Percentiles rank a stretch among this genome's conserved stretches.
Conservation (phyloP, 2,329 filamentous ascomycete genomes). For the Chrysosphaeria jannelii region DNA sequence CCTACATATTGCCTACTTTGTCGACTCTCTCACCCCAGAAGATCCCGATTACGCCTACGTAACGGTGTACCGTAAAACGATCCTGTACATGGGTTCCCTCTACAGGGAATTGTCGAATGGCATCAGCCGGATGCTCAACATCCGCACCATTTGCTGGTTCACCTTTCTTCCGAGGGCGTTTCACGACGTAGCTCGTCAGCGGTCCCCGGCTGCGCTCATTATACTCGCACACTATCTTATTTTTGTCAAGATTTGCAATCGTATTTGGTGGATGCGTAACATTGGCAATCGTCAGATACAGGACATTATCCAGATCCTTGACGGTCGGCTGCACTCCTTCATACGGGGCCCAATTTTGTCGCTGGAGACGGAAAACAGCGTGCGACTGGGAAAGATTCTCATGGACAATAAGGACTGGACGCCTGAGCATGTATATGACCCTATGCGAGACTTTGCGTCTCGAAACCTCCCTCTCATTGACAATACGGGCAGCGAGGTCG, state of each 20-base stretch:
- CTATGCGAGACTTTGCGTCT: not conserved
- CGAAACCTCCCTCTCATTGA: conserved; percentile 1
- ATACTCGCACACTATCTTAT: conserved; percentile 21
- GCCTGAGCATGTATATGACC: conserved; percentile 5
- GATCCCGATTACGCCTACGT: conserved; percentile 13
- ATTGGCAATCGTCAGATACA: conserved; percentile 16
- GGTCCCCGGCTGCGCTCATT: conserved; percentile 16
- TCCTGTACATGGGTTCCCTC: conserved; percentile 19
- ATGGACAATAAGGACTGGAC: conserved; percentile 15
- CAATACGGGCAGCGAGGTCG: conserved; percentile 2
- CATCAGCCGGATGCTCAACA: conserved; percentile 13
- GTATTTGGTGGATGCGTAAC: conserved; percentile 19
- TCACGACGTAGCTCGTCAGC: conserved; percentile 13
- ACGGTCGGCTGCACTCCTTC: conserved; percentile 12
- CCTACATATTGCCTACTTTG: conserved; percentile 17
- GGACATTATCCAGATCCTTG: conserved; percentile 13
- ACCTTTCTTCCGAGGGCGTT: conserved; percentile 18
- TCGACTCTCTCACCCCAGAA: conserved; percentile 13
- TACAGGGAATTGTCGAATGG: conserved; percentile 17
- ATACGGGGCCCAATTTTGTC: conserved; percentile 14
- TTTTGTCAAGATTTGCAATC: conserved; percentile 15
- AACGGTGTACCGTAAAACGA: conserved; percentile 14
- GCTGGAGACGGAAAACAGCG: conserved; percentile 8
- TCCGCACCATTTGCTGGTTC: conserved; percentile 21
- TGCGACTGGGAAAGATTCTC: conserved; percentile 12